A percentile compares a stretch with the other conserved stretches of the same genome.
Evolutionary conservation across 2,329 filamentous ascomycete genomes (phyloP).

Genomic region (Botryosphaeria dothidea): DNA sequence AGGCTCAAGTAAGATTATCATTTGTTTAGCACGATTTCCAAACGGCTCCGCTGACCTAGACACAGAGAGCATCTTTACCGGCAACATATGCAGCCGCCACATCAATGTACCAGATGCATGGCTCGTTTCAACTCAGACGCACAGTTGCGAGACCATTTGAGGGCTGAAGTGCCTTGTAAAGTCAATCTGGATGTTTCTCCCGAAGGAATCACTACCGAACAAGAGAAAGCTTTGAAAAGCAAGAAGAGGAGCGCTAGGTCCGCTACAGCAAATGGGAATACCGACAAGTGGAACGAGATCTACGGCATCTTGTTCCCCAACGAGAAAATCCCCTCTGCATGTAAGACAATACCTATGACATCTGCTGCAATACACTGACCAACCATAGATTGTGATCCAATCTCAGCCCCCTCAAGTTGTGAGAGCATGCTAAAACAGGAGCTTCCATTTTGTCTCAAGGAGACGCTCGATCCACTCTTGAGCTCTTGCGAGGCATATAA

Average conservation of each 20-base stretch:
- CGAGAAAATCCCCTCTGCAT: background rate
- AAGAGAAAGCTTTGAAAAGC: conserved; percentile 12
- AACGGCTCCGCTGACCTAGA: too few relatives aligned
- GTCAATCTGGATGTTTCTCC: background rate
- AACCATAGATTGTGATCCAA: background rate
- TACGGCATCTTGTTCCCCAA: background rate
- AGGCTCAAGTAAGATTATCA: background rate
- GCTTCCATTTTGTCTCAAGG: background rate
- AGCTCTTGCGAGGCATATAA: background rate
- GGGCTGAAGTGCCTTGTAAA: background rate
- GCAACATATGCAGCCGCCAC: background rate
- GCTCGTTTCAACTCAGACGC: background rate
- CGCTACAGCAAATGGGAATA: background rate
- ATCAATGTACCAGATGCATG: background rate
- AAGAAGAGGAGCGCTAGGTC: background rate
- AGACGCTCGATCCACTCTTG: background rate
- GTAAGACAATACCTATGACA: background rate
- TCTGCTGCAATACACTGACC: background rate
- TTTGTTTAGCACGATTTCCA: too few relatives aligned
- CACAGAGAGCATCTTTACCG: background rate
- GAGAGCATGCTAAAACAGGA: background rate
- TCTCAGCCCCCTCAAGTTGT: background rate
- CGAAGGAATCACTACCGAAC: background rate
- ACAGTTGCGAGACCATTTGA: background rate
- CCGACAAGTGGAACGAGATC: background rate